Conservation (phyloP, 2,329 filamentous ascomycete genomes). For the Hypoxylon sp. region DNA sequence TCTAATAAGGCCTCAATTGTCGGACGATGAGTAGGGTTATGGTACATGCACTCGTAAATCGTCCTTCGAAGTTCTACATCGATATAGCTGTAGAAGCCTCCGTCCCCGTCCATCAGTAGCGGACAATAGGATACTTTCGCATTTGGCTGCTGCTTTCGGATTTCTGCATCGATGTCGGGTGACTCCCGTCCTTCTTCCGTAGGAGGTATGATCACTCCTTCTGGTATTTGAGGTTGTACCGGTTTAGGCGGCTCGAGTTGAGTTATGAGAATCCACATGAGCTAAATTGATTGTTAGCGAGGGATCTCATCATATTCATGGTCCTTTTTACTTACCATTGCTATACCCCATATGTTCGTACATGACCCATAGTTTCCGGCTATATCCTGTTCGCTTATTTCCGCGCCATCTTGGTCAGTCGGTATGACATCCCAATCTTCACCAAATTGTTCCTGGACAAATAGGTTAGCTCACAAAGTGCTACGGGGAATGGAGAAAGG, state of each 20-base stretch:
- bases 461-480: constrained; percentile 10
- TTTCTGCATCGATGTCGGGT: neutral
- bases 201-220: constrained; percentile 1
- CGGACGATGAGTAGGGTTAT: constrained; percentile 43
- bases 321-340: constrained; percentile 22
- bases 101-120: constrained; percentile 37
- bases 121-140: constrained; percentile 45
- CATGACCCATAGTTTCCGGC: constrained; percentile 28
- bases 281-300: constrained; percentile 30
- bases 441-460: constrained; percentile 32
- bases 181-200: neutral
- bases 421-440: constrained; percentile 22
- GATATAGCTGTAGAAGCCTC: constrained; percentile 31
- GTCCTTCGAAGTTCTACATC: constrained; percentile 38
- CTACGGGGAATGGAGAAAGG: neutral
- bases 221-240: constrained; percentile 42
- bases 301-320: neutral
- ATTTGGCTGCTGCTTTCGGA: constrained; percentile 1
- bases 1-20: constrained; percentile 32
- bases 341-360: constrained; percentile 37
- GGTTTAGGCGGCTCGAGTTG: constrained; percentile 30
- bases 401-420: neutral
- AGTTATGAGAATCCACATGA: constrained; percentile 50
- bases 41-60: constrained; percentile 46
- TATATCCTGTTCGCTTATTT: neutral